A percentile compares a stretch with the other conserved stretches of the same genome.
These are phyloP conservation scores for Podospora fimiseda DNA, from an alignment of 495 filamentous ascomycete species.

Conservation along the genomic window DNA sequence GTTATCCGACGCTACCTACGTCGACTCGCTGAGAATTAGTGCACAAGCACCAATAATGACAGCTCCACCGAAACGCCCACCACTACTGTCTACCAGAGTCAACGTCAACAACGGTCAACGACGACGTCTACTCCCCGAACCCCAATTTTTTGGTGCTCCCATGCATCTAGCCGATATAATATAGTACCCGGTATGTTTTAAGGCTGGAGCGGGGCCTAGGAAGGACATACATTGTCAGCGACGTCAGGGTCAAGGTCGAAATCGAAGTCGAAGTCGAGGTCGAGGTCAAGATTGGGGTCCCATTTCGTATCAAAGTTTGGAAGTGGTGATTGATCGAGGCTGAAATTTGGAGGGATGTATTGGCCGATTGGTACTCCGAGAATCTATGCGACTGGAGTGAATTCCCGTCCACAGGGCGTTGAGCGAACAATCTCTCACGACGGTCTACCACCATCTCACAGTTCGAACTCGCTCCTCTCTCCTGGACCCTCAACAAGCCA, in stretches of 20 bases:
- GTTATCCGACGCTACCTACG: neutral
- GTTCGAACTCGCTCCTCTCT: slow-evolving; percentile 17
- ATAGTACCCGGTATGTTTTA: neutral
- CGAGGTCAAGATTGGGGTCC: too few species aligned
- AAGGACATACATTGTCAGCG: neutral
- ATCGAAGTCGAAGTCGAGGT: too few species aligned
- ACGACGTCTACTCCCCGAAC: neutral
- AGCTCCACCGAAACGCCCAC: neutral
- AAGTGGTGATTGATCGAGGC: neutral
- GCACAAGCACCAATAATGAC: neutral
- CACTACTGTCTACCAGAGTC: too few species aligned
- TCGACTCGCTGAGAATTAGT: too few species aligned
- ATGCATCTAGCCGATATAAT: neutral
- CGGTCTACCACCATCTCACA: slow-evolving; percentile 26
- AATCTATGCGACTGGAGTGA: slow-evolving; percentile 71
- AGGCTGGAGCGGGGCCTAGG: neutral
- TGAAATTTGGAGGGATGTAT: slow-evolving; percentile 61
- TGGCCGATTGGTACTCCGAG: slow-evolving; percentile 90
- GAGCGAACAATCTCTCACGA: slow-evolving; percentile 36
- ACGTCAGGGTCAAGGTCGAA: too few species aligned
- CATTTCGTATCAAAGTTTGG: too few species aligned
- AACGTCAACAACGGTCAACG: neutral
- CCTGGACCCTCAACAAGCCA: slow-evolving; percentile 18
- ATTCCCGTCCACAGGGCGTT: slow-evolving; percentile 46
- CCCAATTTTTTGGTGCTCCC: too few species aligned